Evolutionary conservation across 2,329 filamentous ascomycete genomes (phyloP), one percentile per base, ranked within the genome.

Genomic region (Acrodontium crateriforme): DNA sequence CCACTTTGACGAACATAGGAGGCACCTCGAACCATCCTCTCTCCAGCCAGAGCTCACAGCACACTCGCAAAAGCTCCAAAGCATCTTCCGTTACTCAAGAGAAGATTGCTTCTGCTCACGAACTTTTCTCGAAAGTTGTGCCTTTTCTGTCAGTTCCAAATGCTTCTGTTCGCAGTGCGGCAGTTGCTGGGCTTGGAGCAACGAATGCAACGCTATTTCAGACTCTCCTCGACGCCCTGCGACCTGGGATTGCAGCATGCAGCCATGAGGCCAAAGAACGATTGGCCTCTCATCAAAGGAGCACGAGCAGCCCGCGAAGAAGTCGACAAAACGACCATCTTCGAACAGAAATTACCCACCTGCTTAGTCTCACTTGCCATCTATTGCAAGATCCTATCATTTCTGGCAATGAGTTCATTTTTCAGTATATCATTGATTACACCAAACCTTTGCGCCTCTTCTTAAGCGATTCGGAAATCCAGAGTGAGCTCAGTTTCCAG

Each of bases 151-250:
- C 79, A 1, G 81, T 77, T 2, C 73, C 78, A 3, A 83, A 85
- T 9, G 67, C 74, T 12, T 78, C 79, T 1, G 82, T 98, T 11
- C 69, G 89, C 28, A 82, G 89, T 41, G 85, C 89, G 2, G 85
- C 93, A 10, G 89, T 95, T 7, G 68, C 81, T 16, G 85, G 87
- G 2, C 72, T 98, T 48, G 89, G 89, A 1, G 91, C 87, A 1
- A 94, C 95, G 50, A 95, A 95, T 46, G 73, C 83, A 29, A 87
- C 91, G 44, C 78, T 95, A 4, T 98, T 94, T 47, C 78, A 81
- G 32, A 89, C 82, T 0, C 61, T 98, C 9, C 67, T 98, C 1
- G 85, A 98, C 48, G 85, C 85, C 25, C 60, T 98, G 2, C 83
- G 93, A 51, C 78, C 80, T 9, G 82, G 83, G 24, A 84, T 93